Evolutionary conservation across 257 asterid species (phyloP), one percentile per base, ranked within the genome.

Genomic region (Capsicum chinense): DNA sequence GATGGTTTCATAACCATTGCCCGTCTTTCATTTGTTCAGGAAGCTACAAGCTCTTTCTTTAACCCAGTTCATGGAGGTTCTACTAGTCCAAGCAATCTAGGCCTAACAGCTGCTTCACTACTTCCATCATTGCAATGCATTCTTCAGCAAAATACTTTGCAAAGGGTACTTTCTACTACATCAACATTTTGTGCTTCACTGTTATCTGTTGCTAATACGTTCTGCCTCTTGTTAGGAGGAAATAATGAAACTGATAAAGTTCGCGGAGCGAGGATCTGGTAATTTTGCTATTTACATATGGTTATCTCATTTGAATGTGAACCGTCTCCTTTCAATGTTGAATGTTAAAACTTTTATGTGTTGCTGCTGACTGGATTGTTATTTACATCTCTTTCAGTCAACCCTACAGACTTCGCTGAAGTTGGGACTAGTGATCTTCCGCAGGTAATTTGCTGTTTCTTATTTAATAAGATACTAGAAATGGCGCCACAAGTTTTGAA

Each of bases 261-360:
- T 90, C 83, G 90, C 92, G 71, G 99, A 92, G 89, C 99, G 91
- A 87, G 84, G 90, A 67, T 91, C 98, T 84, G 99, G 99, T 95
- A 93, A 62, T 69, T 78, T 59, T 39, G 9, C 33, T 50, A 57
- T 82, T 57, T 50, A 17, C 80, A 70, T 83, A 56, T 9, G 35
- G 14, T 87, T 39, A 74, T 64, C 56, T 52, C 59, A 79, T 59
- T 54, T 78, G 47, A 14, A 37, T 66, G 48, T 13, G 47, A 47
- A 66, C 7, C 64, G 39, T 70, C 83, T 78, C 37, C 9, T 19
- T 56, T 87, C 44, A 21, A 17, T 50, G 19, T 26, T 76, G 63
- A 50, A 66, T 59, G 66, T 50, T 69, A 26, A 26, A 26, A 54
- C 64, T 54, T 68, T 19, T 71, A 37, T 63, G 56, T 70, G 69